phyloP scores from a whole-genome alignment of 2,329 filamentous ascomycete species.

The Aspergillus alliaceus region DNA sequence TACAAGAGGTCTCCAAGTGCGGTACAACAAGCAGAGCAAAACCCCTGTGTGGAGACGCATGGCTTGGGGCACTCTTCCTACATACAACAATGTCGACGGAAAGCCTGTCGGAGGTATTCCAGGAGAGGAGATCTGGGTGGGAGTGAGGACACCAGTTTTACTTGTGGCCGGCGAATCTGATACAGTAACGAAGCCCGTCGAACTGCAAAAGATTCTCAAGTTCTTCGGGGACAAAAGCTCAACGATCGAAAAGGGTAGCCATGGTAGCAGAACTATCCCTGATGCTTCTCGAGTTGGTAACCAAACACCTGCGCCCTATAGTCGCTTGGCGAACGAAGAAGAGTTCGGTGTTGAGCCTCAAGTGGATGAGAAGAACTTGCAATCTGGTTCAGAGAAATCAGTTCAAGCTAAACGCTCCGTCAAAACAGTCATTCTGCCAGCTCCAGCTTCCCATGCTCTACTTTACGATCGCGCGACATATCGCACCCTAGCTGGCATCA shows the following conservation, averaged over 20 bases:
- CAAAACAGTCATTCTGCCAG: slow-evolving; percentile 68
- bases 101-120: slow-evolving; percentile 64
- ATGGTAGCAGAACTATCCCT: slow-evolving; percentile 27
- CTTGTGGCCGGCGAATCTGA: slow-evolving; percentile 79
- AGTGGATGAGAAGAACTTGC: slow-evolving; percentile 19
- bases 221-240: slow-evolving; percentile 34
- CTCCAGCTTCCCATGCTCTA: slow-evolving; percentile 78
- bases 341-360: slow-evolving; percentile 25
- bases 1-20: slow-evolving; percentile 44
- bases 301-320: slow-evolving; percentile 14
- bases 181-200: slow-evolving; percentile 68
- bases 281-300: slow-evolving; percentile 33
- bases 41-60: slow-evolving; percentile 82
- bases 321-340: slow-evolving; percentile 27
- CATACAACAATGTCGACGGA: slow-evolving; percentile 49
- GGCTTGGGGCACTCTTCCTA: slow-evolving; percentile 69
- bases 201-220: slow-evolving; percentile 66
- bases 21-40: slow-evolving; percentile 73
- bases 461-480: slow-evolving; percentile 76
- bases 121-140: slow-evolving; percentile 69
- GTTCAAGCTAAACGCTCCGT: slow-evolving; percentile 54
- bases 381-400: not conserved
- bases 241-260: slow-evolving; percentile 24
- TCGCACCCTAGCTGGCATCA: slow-evolving; percentile 74
- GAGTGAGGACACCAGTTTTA: slow-evolving; percentile 71